Evolutionary conservation across 2,329 filamentous ascomycete species (phyloP), one percentile per base, ranked within the genome.

Genomic region (Arachnomyces sp.): DNA sequence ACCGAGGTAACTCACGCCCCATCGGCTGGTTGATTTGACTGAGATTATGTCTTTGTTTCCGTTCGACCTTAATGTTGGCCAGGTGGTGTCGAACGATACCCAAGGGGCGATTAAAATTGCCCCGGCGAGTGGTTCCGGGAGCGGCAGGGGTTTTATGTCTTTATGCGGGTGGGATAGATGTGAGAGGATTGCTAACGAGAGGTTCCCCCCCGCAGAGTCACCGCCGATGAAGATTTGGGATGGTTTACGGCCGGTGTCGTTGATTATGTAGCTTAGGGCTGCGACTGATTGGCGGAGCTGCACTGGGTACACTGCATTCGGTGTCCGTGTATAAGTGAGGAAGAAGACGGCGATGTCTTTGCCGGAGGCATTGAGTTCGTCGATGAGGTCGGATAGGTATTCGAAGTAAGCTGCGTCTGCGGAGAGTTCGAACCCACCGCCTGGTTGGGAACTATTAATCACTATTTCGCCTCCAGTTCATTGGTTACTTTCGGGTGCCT

Each of bases 251-350:
- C 52, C 44, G 25, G 55, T 51, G n/a, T 57, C 48, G 2, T 51
- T 40, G 16, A 66, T 46, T 13, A 68, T 53, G 47, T 69, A 61
- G 29, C 61, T 60, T 14, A 67, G 52, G 2, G 58, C 58, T 30
- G 58, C 58, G 15, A 66, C 62, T 1, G 63, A 63, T 44, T 70
- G 61, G 20, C 54, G 55, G 13, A 70, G 50, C 42, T 69, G 66
- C 1, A 57, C 65, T 3, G 67, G 67, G 39, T 69, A 70, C 2
- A 57, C 58, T 5, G 57, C 65, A 8, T 57, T 47, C 0, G 67
- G 67, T 0, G 74, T 67, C n/a, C 80, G 67, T 17, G 71, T 72
- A 56, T 82, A 82, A 30, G 70, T 69, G n/a, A 78, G 63, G 16
- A 74, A 56, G 36, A 79, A 66, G 35, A 72, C 57, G 13, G 72